Evolutionary conservation across 2,329 filamentous ascomycete genomes (phyloP).

Genomic region (Chaetomium olivaceum): DNA sequence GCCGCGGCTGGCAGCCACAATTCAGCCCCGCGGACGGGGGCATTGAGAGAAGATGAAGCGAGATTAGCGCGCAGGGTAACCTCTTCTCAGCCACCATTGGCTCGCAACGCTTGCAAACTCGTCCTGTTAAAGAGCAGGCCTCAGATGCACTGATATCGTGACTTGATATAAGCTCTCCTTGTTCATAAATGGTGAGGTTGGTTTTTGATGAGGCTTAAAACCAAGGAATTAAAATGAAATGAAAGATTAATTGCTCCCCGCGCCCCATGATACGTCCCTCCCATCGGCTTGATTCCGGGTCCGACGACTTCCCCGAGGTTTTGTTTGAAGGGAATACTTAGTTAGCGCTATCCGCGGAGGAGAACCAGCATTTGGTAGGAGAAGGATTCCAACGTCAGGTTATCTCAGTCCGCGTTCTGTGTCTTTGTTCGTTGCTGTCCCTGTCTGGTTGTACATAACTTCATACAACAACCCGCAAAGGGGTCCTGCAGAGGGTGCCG

Average conservation of each 20-base stretch:
- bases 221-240: slow-evolving; percentile 14
- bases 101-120: neutral
- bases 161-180: neutral
- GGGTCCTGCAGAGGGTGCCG: slow-evolving; percentile 11
- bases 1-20: slow-evolving; percentile 4
- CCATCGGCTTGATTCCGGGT: slow-evolving; percentile 8
- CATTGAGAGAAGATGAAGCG: slow-evolving; percentile 13
- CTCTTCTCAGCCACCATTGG: slow-evolving; percentile 12
- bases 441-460: neutral
- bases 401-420: neutral
- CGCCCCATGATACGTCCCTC: neutral
- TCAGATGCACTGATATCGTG: neutral
- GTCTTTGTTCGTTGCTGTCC: neutral
- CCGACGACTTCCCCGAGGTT: slow-evolving; percentile 1
- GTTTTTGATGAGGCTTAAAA: slow-evolving; percentile 24
- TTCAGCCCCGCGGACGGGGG: slow-evolving; percentile 9
- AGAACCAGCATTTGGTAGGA: neutral
- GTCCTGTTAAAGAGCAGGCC: neutral
- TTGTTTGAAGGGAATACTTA: neutral
- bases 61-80: slow-evolving; percentile 6
- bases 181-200: neutral
- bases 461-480: neutral
- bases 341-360: neutral
- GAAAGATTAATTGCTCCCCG: slow-evolving; percentile 20
- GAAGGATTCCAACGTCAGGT: neutral